Evolutionary conservation across 2,329 filamentous ascomycete species (phyloP), one percentile per base, ranked within the genome.

Genomic region (Pyrenochaeta sp.): DNA sequence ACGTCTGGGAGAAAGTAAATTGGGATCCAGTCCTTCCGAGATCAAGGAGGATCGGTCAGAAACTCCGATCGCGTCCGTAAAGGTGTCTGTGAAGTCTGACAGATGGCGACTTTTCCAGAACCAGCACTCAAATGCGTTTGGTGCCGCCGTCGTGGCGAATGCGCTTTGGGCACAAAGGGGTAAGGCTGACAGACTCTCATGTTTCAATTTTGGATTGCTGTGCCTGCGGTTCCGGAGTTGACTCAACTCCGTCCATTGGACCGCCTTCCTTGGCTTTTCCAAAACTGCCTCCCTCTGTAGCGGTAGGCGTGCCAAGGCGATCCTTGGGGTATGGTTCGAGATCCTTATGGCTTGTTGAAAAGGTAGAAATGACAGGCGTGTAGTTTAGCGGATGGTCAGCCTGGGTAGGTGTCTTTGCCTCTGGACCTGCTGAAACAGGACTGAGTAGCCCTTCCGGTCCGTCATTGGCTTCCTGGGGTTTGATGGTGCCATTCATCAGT

Each of bases 341-440:
- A 47, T 81, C 78, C 51, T 75, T 76, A 46, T 75, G 75, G 57
- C 75, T 79, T 2, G 77, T 79, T 15, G 76, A 78, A 55, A 80
- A 80, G 15, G 72, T 79, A 20, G 75, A 77, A 49, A 79, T 75
- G 35, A 79, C 69, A 1, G 77, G 74, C 18, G 75, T 69, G 48
- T 73, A 73, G 9, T 48, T 53, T 14, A 61, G 48, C 11, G 55
- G 48, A 38, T 71, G 67, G 15, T 70, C 66, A 31, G 67, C 61
- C 45, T 72, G 70, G 3, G 71, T 73, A 2, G 71, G 71, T 5
- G 70, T 73, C 38, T 63, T 70, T n/a, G 67, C 67, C 40, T 73
- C 71, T n/a, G 66, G 60, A 1, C 58, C 61, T 22, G 65, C 60
- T 4, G 60, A 69, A 9, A 68, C 44, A 6, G 67, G 66, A 13